Conservation (phyloP, 2,329 filamentous ascomycete genomes). For the Bipolaris bicolor region DNA sequence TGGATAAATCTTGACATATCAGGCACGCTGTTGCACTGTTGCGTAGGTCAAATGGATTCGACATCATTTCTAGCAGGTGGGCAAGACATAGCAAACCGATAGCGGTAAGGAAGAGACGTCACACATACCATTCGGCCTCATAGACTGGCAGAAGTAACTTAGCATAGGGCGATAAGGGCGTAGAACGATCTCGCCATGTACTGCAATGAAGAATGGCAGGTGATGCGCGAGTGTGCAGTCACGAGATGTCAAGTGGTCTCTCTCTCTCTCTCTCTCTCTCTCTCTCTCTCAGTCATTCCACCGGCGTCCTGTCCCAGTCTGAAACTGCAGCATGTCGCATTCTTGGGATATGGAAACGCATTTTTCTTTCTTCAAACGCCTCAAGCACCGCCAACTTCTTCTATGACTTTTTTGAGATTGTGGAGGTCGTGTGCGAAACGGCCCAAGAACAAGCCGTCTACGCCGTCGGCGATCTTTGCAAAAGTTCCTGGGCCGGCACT, state of each 20-base stretch:
- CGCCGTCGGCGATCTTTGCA: constrained; percentile 67
- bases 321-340: background rate
- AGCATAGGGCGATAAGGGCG: background rate
- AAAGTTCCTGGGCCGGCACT: constrained; percentile 82
- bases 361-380: background rate
- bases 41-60: background rate
- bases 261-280: constrained; percentile 1
- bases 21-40: background rate
- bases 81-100: background rate
- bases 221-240: background rate
- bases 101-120: background rate
- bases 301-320: background rate
- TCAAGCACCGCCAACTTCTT: constrained; percentile 65
- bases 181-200: constrained; percentile 2
- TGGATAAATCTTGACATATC: background rate
- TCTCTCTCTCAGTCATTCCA: background rate
- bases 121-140: background rate
- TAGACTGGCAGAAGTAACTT: background rate
- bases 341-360: background rate
- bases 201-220: background rate
- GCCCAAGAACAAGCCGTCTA: constrained; percentile 82
- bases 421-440: constrained; percentile 79
- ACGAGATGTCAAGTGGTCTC: constrained; percentile 3
- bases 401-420: constrained; percentile 73
- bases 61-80: background rate